Base-by-base conservation (phyloP, 2,329 filamentous ascomycete species). In the Cadophora malorum region DNA sequence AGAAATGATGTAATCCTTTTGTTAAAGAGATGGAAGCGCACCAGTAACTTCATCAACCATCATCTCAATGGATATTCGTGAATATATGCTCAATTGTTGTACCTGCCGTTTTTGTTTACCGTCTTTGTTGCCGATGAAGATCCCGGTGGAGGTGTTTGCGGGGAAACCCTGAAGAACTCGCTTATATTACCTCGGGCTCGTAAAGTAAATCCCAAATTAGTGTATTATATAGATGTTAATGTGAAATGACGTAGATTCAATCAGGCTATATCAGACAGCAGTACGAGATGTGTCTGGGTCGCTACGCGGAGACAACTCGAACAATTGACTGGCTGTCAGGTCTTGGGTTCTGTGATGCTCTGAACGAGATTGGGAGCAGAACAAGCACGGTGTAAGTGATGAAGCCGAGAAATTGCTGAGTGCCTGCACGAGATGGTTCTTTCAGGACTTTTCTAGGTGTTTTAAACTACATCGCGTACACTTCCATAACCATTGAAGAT, bases 111-210 rank as follows among this genome's bases (percentile, higher is more conserved):
- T 2, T 33, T 33, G 50, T 7, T n/a, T 55, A 12, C 52, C 28
- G 52, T 33, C 52, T 28, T n/a, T 14, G 1, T 33, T 55, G 25
- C 52, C 52, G 52, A 33, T 55, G 23, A 53, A 19, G 25, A 55
- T 55, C 52, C 52, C 6, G 14, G 52, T 19, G 16, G 28, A 33
- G 7, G 2, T 33, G 2, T 55, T 33, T 33, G 52, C 52, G 52
- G 52, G 52, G 52, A 33, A 33, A 33, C 28, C 52, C 28, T 55
- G 52, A 25, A 55, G 16, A 8, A 8, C 52, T 55, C 52, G 52
- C 52, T 55, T 55, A 33, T 55, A 33, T 55, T 33, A 7, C 52
- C 6, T 33, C 19, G 6, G 6, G 45, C 5, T 49, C 19, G 4
- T 21, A 2, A 10, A 38, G 9, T 19, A 10, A 53, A 31, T 16